phyloP scores from a whole-genome alignment of 225 moss, liverwort and hornwort species.

The Neckera pumila region DNA sequence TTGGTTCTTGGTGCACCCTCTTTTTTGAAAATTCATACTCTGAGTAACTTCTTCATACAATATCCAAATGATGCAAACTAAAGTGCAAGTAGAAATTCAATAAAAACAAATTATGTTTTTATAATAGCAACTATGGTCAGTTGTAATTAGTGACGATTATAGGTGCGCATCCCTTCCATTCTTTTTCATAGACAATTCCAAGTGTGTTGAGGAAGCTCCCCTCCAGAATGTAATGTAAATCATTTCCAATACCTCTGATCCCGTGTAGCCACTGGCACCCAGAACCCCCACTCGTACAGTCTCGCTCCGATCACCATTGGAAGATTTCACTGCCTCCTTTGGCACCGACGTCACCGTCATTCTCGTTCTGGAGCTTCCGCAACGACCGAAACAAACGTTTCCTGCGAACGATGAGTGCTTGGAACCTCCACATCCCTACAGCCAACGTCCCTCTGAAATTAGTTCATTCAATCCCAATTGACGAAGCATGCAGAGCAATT shows the following conservation, averaged over 20 bases:
- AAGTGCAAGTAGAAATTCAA: too few species aligned
- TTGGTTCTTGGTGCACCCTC: neutral
- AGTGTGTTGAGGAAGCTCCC: too few species aligned
- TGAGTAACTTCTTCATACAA: too few species aligned
- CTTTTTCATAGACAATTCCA: neutral
- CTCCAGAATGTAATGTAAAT: neutral
- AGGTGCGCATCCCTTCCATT: neutral
- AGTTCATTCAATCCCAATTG: neutral
- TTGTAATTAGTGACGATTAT: neutral
- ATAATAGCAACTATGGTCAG: neutral
- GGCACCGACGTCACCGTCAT: slow-evolving; percentile 9
- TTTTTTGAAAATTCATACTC: neutral
- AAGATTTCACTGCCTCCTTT: slow-evolving; percentile 2
- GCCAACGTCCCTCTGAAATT: neutral
- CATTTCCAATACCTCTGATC: slow-evolving; percentile 45
- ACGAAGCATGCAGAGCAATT: neutral
- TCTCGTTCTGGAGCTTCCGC: neutral
- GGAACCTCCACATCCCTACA: neutral
- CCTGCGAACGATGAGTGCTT: neutral
- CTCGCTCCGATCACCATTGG: slow-evolving; percentile 9
- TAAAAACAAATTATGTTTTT: neutral
- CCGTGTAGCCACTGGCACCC: slow-evolving; percentile 72
- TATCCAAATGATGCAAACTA: neutral
- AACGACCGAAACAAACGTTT: neutral
- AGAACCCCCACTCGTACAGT: slow-evolving; percentile 60